Conservation (phyloP, 2,329 filamentous ascomycete species). For the Aureobasidium pullulans region DNA sequence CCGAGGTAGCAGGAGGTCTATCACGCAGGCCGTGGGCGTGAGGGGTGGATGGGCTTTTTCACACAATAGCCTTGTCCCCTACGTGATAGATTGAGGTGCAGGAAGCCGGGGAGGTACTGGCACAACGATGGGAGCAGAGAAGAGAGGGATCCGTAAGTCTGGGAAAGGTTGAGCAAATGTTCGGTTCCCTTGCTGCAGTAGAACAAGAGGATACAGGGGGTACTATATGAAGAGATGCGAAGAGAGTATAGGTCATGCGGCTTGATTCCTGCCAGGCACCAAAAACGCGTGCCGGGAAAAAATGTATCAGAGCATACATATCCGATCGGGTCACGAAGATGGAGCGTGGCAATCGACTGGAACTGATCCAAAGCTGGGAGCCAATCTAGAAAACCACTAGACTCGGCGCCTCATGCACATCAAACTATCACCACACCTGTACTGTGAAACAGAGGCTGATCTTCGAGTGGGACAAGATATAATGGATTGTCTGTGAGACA, state of each 20-base stretch:
- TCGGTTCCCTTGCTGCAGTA: slow-evolving; percentile 27
- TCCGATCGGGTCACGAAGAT: slow-evolving; percentile 15
- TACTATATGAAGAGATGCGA: slow-evolving; percentile 13
- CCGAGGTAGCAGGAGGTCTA: slow-evolving; percentile 11
- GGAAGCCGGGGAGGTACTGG: slow-evolving; percentile 8
- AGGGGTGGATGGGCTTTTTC: slow-evolving; percentile 10
- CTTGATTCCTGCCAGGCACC: slow-evolving; percentile 29
- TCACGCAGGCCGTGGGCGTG: slow-evolving; percentile 10
- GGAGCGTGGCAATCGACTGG: slow-evolving; percentile 13
- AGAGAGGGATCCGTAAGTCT: slow-evolving; percentile 12
- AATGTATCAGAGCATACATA: slow-evolving; percentile 19
- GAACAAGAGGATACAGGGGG: slow-evolving; percentile 20
- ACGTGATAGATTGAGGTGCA: slow-evolving; percentile 13
- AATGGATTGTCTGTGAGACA: slow-evolving; percentile 2
- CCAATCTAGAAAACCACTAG: slow-evolving; percentile 15
- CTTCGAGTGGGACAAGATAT: slow-evolving; percentile 9
- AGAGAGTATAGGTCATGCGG: slow-evolving; percentile 11
- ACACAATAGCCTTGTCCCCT: slow-evolving; percentile 13
- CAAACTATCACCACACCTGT: slow-evolving; percentile 13
- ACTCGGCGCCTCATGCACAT: slow-evolving; percentile 17
- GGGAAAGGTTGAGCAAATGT: slow-evolving; percentile 12
- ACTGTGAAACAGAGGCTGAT: slow-evolving; percentile 15
- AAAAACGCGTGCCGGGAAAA: slow-evolving; percentile 29
- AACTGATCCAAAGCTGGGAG: slow-evolving; percentile 7
- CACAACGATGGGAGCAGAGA: slow-evolving; percentile 9